phyloP scores from a whole-genome alignment of 192 early-diverging fungal species.

The Linnemannia schmuckeri region DNA sequence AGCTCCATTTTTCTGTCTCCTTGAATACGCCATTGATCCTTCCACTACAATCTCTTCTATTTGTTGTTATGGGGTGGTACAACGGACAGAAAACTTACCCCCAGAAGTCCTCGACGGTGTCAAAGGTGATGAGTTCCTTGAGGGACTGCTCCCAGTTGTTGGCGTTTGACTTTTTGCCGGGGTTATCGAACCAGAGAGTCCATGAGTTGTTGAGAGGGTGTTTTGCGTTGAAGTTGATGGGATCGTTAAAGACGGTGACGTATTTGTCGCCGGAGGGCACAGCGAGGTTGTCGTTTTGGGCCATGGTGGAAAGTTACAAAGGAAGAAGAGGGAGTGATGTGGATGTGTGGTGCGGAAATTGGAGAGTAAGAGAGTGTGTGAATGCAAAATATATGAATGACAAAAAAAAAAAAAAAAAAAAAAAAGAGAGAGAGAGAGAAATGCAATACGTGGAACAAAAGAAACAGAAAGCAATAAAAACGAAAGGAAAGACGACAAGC shows the following conservation, averaged over 20 bases:
- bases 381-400: background rate
- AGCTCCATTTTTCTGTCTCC: background rate
- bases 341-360: background rate
- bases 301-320: conserved; percentile 25
- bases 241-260: conserved; percentile 59
- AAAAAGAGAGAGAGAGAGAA: background rate
- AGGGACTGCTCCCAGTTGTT: conserved; percentile 87
- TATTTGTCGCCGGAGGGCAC: conserved; percentile 55
- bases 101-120: conserved; percentile 97
- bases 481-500: background rate
- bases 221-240: conserved; percentile 76
- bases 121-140: conserved; percentile 91
- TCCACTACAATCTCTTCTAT: background rate
- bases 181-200: conserved; percentile 97
- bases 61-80: too few relatives aligned
- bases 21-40: background rate
- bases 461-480: background rate
- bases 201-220: conserved; percentile 91
- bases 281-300: conserved; percentile 51
- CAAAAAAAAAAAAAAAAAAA: background rate
- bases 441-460: conserved; percentile 4
- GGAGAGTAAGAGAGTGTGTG: background rate
- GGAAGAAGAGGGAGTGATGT: background rate
- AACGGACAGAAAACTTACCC: conserved; percentile 71
- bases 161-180: conserved; percentile 80